These are phyloP conservation scores for Linum lewisii DNA, from an alignment of 345 rosid species.

Conservation along the genomic window DNA sequence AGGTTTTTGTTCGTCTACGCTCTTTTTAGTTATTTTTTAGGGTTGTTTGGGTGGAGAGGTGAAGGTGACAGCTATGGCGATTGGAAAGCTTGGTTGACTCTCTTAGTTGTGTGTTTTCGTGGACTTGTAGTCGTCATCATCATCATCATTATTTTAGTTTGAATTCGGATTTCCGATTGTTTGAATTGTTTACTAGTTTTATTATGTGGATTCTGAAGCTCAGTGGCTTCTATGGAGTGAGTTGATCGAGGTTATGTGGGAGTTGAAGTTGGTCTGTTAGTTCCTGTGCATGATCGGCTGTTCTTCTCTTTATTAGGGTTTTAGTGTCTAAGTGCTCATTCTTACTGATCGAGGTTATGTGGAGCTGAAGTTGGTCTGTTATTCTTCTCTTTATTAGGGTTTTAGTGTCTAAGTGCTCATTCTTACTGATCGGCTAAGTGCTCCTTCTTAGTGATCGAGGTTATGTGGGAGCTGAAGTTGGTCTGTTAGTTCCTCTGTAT, in stretches of 20 bases:
- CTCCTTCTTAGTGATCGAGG: no score
- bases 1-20: conserved; percentile 31
- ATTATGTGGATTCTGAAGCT: background rate
- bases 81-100: background rate
- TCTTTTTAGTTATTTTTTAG: background rate
- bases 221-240: background rate
- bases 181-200: no score
- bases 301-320: background rate
- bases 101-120: background rate
- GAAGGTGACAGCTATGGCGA: background rate
- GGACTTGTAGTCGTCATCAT: background rate
- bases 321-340: background rate
- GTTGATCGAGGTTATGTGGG: background rate
- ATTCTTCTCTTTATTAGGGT: background rate
- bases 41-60: background rate
- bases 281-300: no score
- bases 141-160: background rate
- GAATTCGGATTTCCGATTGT: no score
- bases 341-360: no score
- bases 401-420: background rate
- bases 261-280: background rate
- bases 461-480: no score
- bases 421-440: no score
- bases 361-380: no score
- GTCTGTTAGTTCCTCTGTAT: no score